phyloP scores from a whole-genome alignment of 768 basidiomycete genomes.

The Kwoniella pini region DNA sequence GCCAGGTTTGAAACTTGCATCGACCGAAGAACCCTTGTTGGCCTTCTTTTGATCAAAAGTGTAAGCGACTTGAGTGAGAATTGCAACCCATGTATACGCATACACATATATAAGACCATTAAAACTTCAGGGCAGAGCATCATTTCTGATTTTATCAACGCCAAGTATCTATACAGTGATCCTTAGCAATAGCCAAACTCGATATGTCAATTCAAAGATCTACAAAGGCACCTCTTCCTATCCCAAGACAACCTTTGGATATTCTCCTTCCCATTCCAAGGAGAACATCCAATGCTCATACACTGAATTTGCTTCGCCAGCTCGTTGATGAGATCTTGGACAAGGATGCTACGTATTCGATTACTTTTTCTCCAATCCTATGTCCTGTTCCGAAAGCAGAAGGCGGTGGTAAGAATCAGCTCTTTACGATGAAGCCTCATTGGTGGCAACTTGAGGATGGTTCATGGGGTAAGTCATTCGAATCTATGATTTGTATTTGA shows the following conservation, averaged over 20 bases:
- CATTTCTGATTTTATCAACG: too few species aligned
- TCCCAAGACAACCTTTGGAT: constrained; percentile 1
- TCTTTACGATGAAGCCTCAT: constrained; percentile 10
- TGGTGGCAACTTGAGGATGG: constrained; percentile 6
- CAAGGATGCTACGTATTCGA: neutral
- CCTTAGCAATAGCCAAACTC: too few species aligned
- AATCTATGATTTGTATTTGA: neutral
- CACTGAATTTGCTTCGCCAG: neutral
- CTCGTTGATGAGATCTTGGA: neutral
- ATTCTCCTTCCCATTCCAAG: constrained; percentile 5
- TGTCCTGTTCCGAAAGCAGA: constrained; percentile 7
- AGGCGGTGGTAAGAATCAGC: constrained; percentile 3
- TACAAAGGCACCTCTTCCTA: neutral
- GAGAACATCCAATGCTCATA: neutral
- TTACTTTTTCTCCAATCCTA: constrained; percentile 12
- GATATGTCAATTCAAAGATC: neutral
- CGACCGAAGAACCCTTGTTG: too few species aligned
- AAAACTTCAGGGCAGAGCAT: too few species aligned
- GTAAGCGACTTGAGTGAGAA: too few species aligned
- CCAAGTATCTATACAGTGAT: neutral
- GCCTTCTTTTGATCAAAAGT: too few species aligned
- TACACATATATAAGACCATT: too few species aligned
- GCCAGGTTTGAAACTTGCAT: neutral
- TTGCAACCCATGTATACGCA: too few species aligned
- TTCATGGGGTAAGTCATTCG: constrained; percentile 4